Conservation (phyloP, 108 stramenopile genomes). For the Parmales sp. region DNA sequence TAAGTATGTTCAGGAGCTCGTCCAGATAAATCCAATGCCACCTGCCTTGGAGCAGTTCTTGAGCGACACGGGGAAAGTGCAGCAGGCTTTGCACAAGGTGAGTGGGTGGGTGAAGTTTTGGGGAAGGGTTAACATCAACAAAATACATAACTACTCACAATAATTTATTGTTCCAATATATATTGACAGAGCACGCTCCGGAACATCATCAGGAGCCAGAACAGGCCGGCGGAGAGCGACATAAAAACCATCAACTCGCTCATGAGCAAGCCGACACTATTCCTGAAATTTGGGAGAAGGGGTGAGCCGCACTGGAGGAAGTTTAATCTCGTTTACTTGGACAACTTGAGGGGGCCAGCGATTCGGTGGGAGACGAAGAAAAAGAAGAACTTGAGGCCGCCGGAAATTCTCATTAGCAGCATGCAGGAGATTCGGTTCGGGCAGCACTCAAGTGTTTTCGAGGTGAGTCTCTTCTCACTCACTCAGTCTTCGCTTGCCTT, state of each 20-base stretch:
- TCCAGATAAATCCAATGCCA: not conserved
- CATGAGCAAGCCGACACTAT: conserved; percentile 8
- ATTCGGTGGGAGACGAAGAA: not conserved
- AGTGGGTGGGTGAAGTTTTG: no score
- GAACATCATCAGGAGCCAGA: not conserved
- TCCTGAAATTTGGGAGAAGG: conserved; percentile 8
- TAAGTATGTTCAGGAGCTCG: conserved; percentile 1
- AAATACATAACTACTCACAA: no score
- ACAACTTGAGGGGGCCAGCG: not conserved
- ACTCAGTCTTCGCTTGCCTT: no score
- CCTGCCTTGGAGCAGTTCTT: not conserved
- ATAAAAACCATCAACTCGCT: conserved; percentile 4
- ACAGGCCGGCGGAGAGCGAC: conserved; percentile 2
- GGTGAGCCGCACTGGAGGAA: conserved; percentile 12
- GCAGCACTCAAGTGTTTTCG: not conserved
- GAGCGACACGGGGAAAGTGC: not conserved
- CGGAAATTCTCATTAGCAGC: not conserved
- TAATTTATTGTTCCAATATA: no score
- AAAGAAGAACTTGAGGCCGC: not conserved
- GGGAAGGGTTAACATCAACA: no score
- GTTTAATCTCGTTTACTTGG: not conserved
- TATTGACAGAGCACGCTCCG: no score
- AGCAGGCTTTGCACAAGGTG: not conserved
- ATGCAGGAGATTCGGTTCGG: not conserved
- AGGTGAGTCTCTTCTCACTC: no score